Percentiles rank a stretch among this genome's conserved stretches.
Evolutionary conservation across 1,284 basidiomycete species (phyloP).

Genomic region (Trichosporon asahii): DNA sequence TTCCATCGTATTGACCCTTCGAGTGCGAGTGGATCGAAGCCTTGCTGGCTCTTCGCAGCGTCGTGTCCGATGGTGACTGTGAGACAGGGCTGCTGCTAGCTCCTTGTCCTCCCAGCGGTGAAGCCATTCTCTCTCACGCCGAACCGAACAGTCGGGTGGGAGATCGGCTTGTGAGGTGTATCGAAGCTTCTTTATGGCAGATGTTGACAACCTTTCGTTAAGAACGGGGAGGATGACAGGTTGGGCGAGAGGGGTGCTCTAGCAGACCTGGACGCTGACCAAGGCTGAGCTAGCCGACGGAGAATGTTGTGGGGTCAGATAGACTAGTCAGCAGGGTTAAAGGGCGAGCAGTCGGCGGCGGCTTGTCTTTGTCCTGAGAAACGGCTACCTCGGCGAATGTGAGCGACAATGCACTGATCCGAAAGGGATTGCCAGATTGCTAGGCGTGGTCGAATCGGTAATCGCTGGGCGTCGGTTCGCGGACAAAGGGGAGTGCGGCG

Average conservation of each 20-base stretch:
- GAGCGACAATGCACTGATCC: background rate
- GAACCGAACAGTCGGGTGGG: background rate
- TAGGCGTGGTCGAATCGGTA: background rate
- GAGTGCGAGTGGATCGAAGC: background rate
- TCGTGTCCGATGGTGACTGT: slow-evolving; percentile 6
- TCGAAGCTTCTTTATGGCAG: background rate
- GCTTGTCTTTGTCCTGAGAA: background rate
- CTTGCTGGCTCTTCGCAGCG: slow-evolving; percentile 2
- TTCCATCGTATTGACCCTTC: slow-evolving; percentile 3
- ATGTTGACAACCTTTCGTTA: background rate
- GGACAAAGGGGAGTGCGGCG: background rate
- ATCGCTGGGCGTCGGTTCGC: background rate
- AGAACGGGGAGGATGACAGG: background rate
- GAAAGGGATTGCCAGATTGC: background rate
- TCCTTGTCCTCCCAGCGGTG: slow-evolving; percentile 2
- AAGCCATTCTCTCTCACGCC: slow-evolving; percentile 8
- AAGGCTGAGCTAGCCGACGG: background rate
- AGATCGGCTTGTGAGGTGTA: background rate
- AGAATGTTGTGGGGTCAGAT: background rate
- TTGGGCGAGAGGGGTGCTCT: background rate
- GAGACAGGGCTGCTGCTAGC: slow-evolving; percentile 10
- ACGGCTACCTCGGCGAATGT: background rate
- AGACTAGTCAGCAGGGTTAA: background rate
- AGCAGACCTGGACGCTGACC: background rate
- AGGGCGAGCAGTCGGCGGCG: background rate